Conservation (phyloP, 2,329 filamentous ascomycete genomes). For the Fusarium sterilihyphosum region DNA sequence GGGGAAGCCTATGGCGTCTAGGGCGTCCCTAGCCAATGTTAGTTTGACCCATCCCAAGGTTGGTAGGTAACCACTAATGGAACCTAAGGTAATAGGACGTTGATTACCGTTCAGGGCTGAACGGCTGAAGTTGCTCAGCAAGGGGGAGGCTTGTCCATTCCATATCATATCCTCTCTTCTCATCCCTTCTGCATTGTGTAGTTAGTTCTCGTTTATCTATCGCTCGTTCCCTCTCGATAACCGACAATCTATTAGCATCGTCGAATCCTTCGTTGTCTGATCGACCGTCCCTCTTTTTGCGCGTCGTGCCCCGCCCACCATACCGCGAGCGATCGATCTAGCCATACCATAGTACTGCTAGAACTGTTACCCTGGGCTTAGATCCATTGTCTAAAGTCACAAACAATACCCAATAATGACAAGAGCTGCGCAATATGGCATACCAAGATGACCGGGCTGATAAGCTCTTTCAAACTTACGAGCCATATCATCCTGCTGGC, state of each 20-base stretch:
- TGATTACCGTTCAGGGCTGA: constrained; percentile 23
- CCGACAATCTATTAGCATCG: not conserved
- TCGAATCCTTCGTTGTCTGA: not conserved
- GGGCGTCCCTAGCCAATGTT: not conserved
- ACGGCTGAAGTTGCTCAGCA: constrained; percentile 23
- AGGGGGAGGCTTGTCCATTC: constrained; percentile 21
- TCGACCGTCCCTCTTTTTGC: constrained; percentile 3
- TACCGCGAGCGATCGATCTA: not conserved
- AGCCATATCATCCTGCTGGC: constrained; percentile 25
- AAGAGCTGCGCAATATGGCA: constrained; percentile 41
- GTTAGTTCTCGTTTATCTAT: not conserved
- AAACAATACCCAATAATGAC: constrained; percentile 35
- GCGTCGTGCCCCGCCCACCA: constrained; percentile 23
- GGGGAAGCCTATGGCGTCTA: not conserved
- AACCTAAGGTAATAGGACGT: not conserved
- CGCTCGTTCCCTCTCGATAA: constrained; percentile 9
- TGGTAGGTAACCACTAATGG: not conserved
- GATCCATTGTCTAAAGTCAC: not conserved
- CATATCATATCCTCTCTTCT: not conserved
- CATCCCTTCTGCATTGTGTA: not conserved
- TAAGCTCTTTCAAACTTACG: constrained; percentile 41
- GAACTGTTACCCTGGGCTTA: not conserved
- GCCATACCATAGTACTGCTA: constrained; percentile 1
- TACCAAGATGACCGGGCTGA: constrained; percentile 45
- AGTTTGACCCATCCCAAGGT: not conserved